Percentiles rank a stretch among this genome's conserved stretches.
Conservation (phyloP, 176 grass and related monocot genomes). For the Lolium rigidum region DNA sequence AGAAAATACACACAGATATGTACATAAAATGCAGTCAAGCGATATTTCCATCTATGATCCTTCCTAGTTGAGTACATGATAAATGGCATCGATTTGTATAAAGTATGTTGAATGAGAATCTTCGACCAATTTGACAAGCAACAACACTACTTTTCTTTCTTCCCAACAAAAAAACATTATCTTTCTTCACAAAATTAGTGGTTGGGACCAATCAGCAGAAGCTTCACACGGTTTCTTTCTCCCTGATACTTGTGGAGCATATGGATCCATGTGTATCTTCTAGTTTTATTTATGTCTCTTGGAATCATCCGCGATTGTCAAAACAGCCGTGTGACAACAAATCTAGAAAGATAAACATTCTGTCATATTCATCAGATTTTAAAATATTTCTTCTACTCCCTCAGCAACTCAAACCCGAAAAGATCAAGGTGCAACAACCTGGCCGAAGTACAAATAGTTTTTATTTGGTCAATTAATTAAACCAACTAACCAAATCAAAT, state of each 20-base stretch:
- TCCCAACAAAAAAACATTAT: background rate
- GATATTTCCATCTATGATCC: slow-evolving; percentile 2
- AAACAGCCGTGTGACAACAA: background rate
- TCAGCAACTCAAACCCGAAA: slow-evolving; percentile 24
- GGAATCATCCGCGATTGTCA: background rate
- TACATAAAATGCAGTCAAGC: background rate
- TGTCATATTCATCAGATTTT: slow-evolving; percentile 20
- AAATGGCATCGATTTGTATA: background rate
- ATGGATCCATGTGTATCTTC: background rate
- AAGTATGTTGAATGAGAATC: background rate
- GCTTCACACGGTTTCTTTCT: slow-evolving; percentile 2
- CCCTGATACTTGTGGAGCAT: background rate
- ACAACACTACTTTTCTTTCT: background rate
- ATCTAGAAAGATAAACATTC: background rate
- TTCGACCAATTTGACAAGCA: background rate
- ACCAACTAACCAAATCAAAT: background rate
- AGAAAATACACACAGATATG: background rate
- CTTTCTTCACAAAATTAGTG: background rate
- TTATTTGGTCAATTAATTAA: background rate
- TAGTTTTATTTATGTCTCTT: background rate
- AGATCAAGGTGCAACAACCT: slow-evolving; percentile 7
- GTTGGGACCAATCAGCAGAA: slow-evolving; percentile 37
- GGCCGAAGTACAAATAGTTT: background rate
- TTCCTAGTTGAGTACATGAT: background rate
- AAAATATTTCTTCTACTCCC: background rate